Percentiles rank a stretch among this genome's conserved stretches.
Conservation (phyloP, 2,329 filamentous ascomycete species). For the Metarhizium brunneum region DNA sequence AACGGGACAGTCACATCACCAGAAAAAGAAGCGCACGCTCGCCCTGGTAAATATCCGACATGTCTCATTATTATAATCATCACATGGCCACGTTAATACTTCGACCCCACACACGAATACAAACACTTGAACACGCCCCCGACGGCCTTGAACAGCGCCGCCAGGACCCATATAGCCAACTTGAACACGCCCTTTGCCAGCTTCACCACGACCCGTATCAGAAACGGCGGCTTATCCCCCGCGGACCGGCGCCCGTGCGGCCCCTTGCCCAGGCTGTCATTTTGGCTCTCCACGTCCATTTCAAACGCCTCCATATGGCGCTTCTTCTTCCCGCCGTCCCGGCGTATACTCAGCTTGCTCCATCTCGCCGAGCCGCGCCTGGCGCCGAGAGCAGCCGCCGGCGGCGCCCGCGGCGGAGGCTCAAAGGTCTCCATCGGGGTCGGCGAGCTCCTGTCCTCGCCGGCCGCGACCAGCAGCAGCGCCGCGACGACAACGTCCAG, state of each 20-base stretch:
- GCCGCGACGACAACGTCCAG: constrained; percentile 54
- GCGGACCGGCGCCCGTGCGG: constrained; percentile 27
- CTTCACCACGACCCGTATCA: constrained; percentile 39
- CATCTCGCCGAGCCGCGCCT: constrained; percentile 12
- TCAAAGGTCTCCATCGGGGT: constrained; percentile 44
- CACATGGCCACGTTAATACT: constrained; percentile 20
- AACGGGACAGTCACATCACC: neutral
- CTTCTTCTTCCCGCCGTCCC: constrained; percentile 22
- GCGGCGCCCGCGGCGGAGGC: constrained; percentile 46
- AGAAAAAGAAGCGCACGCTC: neutral
- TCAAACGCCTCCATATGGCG: constrained; percentile 46
- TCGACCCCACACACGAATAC: constrained; percentile 39
- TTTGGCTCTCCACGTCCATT: constrained; percentile 55
- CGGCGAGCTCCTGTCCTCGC: constrained; percentile 40
- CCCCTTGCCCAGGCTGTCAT: constrained; percentile 30
- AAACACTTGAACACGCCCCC: constrained; percentile 40
- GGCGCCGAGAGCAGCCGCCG: constrained; percentile 12
- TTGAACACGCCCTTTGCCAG: constrained; percentile 45
- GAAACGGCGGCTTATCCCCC: constrained; percentile 40
- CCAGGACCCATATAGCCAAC: constrained; percentile 48
- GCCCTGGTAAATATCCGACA: neutral
- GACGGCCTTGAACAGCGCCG: constrained; percentile 44
- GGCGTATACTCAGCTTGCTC: constrained; percentile 20
- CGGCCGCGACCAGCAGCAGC: constrained; percentile 47
- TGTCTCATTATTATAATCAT: constrained; percentile 1